Percentiles rank a stretch among this genome's conserved stretches.
These are phyloP conservation scores for Podila epigama DNA, from an alignment of 192 early-diverging fungal genomes.

Conservation along the genomic window DNA sequence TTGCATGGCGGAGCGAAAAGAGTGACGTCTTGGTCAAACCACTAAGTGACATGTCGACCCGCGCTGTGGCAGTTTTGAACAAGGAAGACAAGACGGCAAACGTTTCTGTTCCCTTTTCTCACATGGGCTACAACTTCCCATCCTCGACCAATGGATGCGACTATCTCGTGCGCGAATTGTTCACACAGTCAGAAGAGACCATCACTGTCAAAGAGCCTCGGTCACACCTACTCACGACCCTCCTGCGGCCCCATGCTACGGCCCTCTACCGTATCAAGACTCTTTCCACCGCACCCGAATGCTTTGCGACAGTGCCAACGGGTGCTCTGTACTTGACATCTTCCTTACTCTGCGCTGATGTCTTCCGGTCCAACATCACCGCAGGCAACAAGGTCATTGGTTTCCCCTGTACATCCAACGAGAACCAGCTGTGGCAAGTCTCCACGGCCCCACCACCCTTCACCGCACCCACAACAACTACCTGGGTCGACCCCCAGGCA, in stretches of 20 bases:
- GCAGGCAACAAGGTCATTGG: constrained; percentile 9
- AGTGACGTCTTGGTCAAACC: constrained; percentile 36
- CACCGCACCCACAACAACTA: not conserved
- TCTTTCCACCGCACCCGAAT: constrained; percentile 3
- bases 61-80: constrained; percentile 42
- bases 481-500: not conserved
- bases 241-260: constrained; percentile 14
- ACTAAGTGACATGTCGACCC: constrained; percentile 9
- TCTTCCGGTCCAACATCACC: not conserved
- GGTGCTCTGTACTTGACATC: constrained; percentile 34
- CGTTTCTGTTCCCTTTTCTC: constrained; percentile 21
- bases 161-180: constrained; percentile 27
- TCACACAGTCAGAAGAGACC: constrained; percentile 17
- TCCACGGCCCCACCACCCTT: constrained; percentile 25
- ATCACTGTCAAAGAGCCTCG: constrained; percentile 17
- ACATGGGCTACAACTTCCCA: constrained; percentile 35
- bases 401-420: constrained; percentile 16
- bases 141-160: constrained; percentile 1
- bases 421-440: constrained; percentile 36
- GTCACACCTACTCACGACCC: not conserved
- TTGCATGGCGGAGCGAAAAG: constrained; percentile 14
- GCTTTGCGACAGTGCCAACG: constrained; percentile 15
- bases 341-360: constrained; percentile 25
- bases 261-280: constrained; percentile 23
- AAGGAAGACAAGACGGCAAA: constrained; percentile 6